Base-by-base conservation (phyloP, 2,329 filamentous ascomycete genomes). In the Lecanoromycetidae sp. region DNA sequence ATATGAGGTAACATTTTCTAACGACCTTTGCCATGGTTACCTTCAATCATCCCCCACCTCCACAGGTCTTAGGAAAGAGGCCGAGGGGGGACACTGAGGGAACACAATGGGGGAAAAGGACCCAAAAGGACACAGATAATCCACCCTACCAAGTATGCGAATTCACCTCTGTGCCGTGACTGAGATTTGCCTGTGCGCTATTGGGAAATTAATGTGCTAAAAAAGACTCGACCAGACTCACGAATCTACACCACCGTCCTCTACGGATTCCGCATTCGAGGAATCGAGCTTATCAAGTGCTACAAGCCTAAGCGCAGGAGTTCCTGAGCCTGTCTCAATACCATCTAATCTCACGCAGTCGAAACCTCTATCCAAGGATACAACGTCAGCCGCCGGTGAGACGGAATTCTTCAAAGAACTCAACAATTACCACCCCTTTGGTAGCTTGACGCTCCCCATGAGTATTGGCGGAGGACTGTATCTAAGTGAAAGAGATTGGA, bases 381-480 rank as follows among this genome's bases (percentile, higher is more conserved):
- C 3, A 5, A 13, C 35, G 15, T 19, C n/a, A 5, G 29, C 17
- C n/a, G 19, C 35, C 36, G 37, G 22, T 13, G 7, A 35, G 23
- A 26, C 12, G 7, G 37, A 10, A 27, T 19, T 39, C 13, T 38
- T 22, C 25, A 22, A 48, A 13, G 27, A 50, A 13, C 42, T 50
- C 12, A 8, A 12, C 17, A 46, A 44, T 19, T 52, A 44, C 25
- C 29, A 46, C 26, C 47, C 43, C 13, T 36, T 52, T 26, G 50
- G 50, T 17, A 44, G 38, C 17, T 38, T 51, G 22, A 37, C 44
- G 8, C 17, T 48, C 13, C 33, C 22, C 39, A 29, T 33, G 19
- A 20, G 27, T 27, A 10, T 37, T 25, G 38, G 26, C 29, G 36
- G 32, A 15, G 29, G 27, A 34, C 15, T 13, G 8, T 38, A 38